These are phyloP conservation scores for Tremellales sp. DNA, from an alignment of 1,284 basidiomycete species.

Conservation along the genomic window DNA sequence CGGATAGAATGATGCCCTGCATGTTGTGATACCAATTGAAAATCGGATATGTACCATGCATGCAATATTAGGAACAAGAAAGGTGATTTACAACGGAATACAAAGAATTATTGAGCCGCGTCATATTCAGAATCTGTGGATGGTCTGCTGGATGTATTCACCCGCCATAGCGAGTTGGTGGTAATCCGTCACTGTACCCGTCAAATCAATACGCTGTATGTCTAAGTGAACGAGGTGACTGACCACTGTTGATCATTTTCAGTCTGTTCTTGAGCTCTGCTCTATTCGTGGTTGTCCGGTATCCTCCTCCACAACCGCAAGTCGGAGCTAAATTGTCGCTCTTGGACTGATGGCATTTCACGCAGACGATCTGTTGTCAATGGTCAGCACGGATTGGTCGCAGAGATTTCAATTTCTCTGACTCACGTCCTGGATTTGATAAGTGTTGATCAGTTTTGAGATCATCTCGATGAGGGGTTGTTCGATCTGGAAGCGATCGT, in stretches of 20 bases:
- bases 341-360: conserved; percentile 82
- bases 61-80: conserved; percentile 1
- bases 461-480: conserved; percentile 76
- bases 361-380: conserved; percentile 59
- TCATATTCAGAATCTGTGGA: conserved; percentile 35
- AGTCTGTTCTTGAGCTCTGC: conserved; percentile 66
- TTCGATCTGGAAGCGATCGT: conserved; percentile 82
- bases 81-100: not conserved
- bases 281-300: conserved; percentile 65
- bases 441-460: conserved; percentile 65
- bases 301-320: conserved; percentile 84
- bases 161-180: conserved; percentile 43
- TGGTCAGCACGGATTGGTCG: no score
- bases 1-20: not conserved
- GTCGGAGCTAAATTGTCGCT: conserved; percentile 79
- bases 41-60: conserved; percentile 1
- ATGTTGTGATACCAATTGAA: not conserved
- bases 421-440: conserved; percentile 82
- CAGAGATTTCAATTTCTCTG: no score
- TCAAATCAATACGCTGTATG: not conserved
- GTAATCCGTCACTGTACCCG: conserved; percentile 38
- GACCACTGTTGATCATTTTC: conserved; percentile 64
- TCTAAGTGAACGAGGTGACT: conserved; percentile 10
- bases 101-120: not conserved
- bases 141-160: conserved; percentile 39